These are phyloP conservation scores for Arabidopsis suecica DNA, from an alignment of 345 rosid genomes.

Conservation along the genomic window DNA sequence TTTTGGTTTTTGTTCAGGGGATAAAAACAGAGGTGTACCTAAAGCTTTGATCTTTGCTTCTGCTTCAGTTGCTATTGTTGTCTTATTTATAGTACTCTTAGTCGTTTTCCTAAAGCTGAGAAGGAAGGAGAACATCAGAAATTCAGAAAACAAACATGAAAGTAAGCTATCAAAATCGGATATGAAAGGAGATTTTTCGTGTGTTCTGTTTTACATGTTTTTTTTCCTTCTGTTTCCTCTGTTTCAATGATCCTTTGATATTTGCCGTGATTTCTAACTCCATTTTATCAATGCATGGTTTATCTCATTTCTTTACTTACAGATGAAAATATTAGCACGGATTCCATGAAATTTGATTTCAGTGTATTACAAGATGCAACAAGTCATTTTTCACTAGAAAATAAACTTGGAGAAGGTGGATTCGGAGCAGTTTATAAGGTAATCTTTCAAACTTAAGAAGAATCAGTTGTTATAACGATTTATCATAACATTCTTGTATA, in stretches of 20 bases:
- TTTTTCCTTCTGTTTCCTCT: not conserved
- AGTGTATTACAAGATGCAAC: constrained; percentile 39
- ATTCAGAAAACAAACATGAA: constrained; percentile 8
- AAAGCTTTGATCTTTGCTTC: constrained; percentile 33
- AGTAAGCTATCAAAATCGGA: constrained; percentile 18
- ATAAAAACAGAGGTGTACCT: constrained; percentile 28
- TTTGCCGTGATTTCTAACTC: not conserved
- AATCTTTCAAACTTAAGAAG: not conserved
- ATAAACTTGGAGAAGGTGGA: constrained; percentile 47
- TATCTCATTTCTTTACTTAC: not conserved
- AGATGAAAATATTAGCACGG: constrained; percentile 23
- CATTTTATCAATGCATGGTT: not conserved
- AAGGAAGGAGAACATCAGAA: constrained; percentile 14
- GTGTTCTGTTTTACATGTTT: constrained; percentile 3
- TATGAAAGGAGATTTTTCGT: not conserved
- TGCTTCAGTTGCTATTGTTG: constrained; percentile 6
- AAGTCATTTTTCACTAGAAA: constrained; percentile 36
- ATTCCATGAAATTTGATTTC: constrained; percentile 38
- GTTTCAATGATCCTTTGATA: constrained; percentile 7
- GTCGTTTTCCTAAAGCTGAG: not conserved
- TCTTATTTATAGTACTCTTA: constrained; percentile 10
- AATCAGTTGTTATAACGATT: not conserved
- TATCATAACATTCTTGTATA: not conserved
- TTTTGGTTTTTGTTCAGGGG: constrained; percentile 4
- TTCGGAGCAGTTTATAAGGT: constrained; percentile 49